phyloP scores from a whole-genome alignment of 2,329 filamentous ascomycete species.

The Myriangium duriaei region DNA sequence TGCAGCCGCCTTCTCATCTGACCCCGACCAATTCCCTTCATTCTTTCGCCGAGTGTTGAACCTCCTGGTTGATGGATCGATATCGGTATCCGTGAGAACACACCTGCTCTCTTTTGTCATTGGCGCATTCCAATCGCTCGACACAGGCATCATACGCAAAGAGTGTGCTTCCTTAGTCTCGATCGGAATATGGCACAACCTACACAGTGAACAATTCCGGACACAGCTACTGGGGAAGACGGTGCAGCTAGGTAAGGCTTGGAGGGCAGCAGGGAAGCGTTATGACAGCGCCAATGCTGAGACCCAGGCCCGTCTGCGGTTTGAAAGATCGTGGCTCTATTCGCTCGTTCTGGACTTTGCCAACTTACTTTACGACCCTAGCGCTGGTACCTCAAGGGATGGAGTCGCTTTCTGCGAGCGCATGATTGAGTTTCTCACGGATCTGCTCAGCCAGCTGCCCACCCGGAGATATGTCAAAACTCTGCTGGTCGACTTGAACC shows the following conservation, averaged over 20 bases:
- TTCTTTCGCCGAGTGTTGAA: slow-evolving; percentile 84
- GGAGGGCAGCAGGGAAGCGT: slow-evolving; percentile 75
- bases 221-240: slow-evolving; percentile 61
- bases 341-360: slow-evolving; percentile 75
- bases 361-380: slow-evolving; percentile 50
- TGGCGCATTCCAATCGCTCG: slow-evolving; percentile 83
- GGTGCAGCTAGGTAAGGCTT: slow-evolving; percentile 71
- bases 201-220: slow-evolving; percentile 63
- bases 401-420: slow-evolving; percentile 76
- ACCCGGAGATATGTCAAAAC: slow-evolving; percentile 90
- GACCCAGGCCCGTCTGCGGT: slow-evolving; percentile 66
- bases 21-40: slow-evolving; percentile 69
- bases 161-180: slow-evolving; percentile 93
- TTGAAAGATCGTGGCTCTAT: slow-evolving; percentile 90
- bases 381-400: slow-evolving; percentile 28
- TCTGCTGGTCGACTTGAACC: slow-evolving; percentile 71
- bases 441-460: slow-evolving; percentile 84
- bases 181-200: slow-evolving; percentile 89
- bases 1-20: slow-evolving; percentile 60
- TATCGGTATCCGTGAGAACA: slow-evolving; percentile 43
- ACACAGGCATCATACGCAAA: slow-evolving; percentile 78
- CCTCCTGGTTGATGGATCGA: slow-evolving; percentile 53
- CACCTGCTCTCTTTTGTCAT: slow-evolving; percentile 86
- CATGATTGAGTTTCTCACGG: slow-evolving; percentile 81
- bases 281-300: slow-evolving; percentile 76